A percentile compares a stretch with the other conserved stretches of the same genome.
These are phyloP conservation scores for Sphaceloma murrayae DNA, from an alignment of 2,329 filamentous ascomycete species.

Conservation along the genomic window DNA sequence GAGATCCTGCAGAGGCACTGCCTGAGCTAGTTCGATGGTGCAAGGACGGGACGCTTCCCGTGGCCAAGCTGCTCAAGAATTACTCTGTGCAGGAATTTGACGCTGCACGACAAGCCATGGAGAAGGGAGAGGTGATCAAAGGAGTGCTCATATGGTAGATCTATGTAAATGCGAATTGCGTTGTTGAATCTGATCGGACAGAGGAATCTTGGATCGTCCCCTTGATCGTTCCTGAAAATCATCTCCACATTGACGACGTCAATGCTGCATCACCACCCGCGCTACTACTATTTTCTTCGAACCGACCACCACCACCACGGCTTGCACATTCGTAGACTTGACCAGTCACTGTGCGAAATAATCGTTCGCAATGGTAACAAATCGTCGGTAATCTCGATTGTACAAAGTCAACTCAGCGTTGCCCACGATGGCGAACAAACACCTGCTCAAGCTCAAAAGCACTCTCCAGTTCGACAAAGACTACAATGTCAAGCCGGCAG, in stretches of 20 bases:
- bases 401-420: too few relatives aligned
- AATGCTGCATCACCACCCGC: conserved; percentile 16
- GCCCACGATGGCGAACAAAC: conserved; percentile 16
- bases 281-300: too few relatives aligned
- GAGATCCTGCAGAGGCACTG: conserved; percentile 31
- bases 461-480: conserved; percentile 30
- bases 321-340: too few relatives aligned
- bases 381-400: too few relatives aligned
- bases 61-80: conserved; percentile 34
- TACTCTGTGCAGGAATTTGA: conserved; percentile 33
- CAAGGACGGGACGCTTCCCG: conserved; percentile 34
- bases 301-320: too few relatives aligned
- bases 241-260: conserved; percentile 1
- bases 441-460: conserved; percentile 23
- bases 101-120: conserved; percentile 30
- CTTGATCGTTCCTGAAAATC: conserved; percentile 15
- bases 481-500: conserved; percentile 27
- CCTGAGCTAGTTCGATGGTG: conserved; percentile 39
- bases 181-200: too few relatives aligned
- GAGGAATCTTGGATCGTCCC: too few relatives aligned
- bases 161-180: too few relatives aligned
- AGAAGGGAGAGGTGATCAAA: conserved; percentile 31
- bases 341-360: too few relatives aligned
- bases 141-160: conserved; percentile 33
- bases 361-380: too few relatives aligned